Evolutionary conservation across 129 eudicot species (phyloP), one percentile per base, ranked within the genome.

Genomic region (Daucus carota): DNA sequence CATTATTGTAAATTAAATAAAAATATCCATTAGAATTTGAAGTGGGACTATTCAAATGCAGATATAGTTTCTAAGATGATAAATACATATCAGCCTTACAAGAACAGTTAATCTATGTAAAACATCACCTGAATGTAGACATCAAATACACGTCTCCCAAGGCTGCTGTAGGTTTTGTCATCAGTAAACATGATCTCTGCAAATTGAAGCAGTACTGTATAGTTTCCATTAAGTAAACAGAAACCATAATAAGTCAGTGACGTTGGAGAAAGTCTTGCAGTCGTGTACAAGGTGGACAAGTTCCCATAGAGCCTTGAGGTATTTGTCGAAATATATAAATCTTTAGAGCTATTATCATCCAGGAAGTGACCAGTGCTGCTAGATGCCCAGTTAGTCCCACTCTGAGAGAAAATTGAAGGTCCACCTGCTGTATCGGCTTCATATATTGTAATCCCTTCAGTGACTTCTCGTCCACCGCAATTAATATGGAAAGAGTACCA

Each of bases 131-230:
- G 98, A 70, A 93, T 83, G 70, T 85, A 84, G 65, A 93, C 82
- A 80, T 93, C 92, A 87, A 90, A 92, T 68, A 90, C 22, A 52
- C 96, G 96, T 78, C 92, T 88, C 65, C 98, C 98, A 57, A 88
- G 87, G 81, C 98, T 90, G 47, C 63, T 73, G 73, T 81, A 92
- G 57, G 83, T 80, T 29, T 40, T 65, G 76, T 85, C 94, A 76
- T 86, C 73, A 6, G 85, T 69, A 68, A 88, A 88, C 79, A 73
- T 67, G 75, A 90, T 92, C 85, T 90, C 98, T 0, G 94, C 98
- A 84, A 92, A 92, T 80, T 88, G 98, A 65, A 92, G 90, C 83
- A 79, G 88, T 31, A 90, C 90, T 8, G 83, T 88, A 78, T 90
- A 92, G 79, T 74, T 88, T 57, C 90, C 98, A 41, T 82, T 77